These are phyloP conservation scores for Fusarium chaquense DNA, from an alignment of 2,329 filamentous ascomycete genomes.

Conservation along the genomic window DNA sequence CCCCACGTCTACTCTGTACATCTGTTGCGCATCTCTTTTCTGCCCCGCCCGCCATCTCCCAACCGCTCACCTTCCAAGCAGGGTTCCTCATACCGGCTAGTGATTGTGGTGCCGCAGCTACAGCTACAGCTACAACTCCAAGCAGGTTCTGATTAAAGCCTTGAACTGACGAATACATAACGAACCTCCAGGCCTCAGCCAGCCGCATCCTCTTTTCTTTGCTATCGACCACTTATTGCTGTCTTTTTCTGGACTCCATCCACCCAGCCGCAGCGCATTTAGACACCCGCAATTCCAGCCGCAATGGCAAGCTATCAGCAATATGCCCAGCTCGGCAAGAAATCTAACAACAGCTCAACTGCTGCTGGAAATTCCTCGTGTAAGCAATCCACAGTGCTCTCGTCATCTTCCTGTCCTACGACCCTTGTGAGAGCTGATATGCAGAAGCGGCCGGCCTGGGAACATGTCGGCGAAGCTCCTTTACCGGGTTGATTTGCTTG, in stretches of 20 bases:
- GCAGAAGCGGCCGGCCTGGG: slow-evolving; percentile 34
- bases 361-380: slow-evolving; percentile 34
- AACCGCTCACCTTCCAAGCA: slow-evolving; percentile 20
- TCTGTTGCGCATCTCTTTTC: slow-evolving; percentile 10
- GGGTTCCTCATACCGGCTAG: slow-evolving; percentile 36
- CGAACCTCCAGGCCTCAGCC: slow-evolving; percentile 18
- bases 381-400: slow-evolving; percentile 31
- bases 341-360: slow-evolving; percentile 41
- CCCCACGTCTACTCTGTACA: slow-evolving; percentile 2
- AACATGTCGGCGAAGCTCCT: slow-evolving; percentile 20
- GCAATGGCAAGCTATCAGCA: slow-evolving; percentile 49
- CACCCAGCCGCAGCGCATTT: slow-evolving; percentile 14
- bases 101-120: slow-evolving; percentile 36
- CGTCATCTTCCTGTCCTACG: slow-evolving; percentile 25
- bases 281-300: slow-evolving; percentile 11
- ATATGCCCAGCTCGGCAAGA: slow-evolving; percentile 46
- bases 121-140: slow-evolving; percentile 5
- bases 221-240: neutral
- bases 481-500: slow-evolving; percentile 25
- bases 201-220: neutral
- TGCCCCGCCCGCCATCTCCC: slow-evolving; percentile 18
- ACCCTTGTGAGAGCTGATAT: slow-evolving; percentile 44
- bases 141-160: slow-evolving; percentile 19
- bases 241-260: neutral
- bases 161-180: slow-evolving; percentile 38